Conservation (phyloP, 345 rosid genomes). For the Eucalyptus guilfoylei region DNA sequence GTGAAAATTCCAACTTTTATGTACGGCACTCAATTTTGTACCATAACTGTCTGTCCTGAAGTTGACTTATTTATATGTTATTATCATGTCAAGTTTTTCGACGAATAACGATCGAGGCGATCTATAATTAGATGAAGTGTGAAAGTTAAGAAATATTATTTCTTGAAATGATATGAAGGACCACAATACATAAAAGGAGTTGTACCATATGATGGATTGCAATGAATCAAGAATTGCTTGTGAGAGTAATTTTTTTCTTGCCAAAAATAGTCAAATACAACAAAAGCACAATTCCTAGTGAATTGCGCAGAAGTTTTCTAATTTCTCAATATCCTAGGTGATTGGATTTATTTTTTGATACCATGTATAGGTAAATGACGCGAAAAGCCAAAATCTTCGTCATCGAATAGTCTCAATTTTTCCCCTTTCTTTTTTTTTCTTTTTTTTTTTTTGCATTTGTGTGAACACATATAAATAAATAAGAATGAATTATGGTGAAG, state of each 20-base stretch:
- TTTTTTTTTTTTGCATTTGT: too few species aligned
- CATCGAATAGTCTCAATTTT: not conserved
- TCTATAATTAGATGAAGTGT: not conserved
- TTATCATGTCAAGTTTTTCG: fast-evolving
- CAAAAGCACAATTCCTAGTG: not conserved
- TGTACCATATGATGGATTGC: too few species aligned
- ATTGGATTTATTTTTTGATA: too few species aligned
- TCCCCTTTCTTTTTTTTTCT: too few species aligned
- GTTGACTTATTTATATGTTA: not conserved
- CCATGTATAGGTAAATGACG: not conserved
- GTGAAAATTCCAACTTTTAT: too few species aligned
- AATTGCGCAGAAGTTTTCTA: fast-evolving
- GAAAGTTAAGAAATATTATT: not conserved
- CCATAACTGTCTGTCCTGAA: too few species aligned
- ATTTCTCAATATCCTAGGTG: not conserved
- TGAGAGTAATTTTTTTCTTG: too few species aligned
- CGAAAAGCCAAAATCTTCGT: not conserved
- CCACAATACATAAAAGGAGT: not conserved
- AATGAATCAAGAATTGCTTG: not conserved
- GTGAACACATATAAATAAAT: too few species aligned
- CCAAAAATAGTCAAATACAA: not conserved
- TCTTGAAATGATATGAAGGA: not conserved
- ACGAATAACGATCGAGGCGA: fast-evolving
- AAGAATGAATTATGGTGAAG: too few species aligned
- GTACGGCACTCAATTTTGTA: too few species aligned